Conservation (phyloP, 169 alveolate species). For the Plasmodium fragile region DNA sequence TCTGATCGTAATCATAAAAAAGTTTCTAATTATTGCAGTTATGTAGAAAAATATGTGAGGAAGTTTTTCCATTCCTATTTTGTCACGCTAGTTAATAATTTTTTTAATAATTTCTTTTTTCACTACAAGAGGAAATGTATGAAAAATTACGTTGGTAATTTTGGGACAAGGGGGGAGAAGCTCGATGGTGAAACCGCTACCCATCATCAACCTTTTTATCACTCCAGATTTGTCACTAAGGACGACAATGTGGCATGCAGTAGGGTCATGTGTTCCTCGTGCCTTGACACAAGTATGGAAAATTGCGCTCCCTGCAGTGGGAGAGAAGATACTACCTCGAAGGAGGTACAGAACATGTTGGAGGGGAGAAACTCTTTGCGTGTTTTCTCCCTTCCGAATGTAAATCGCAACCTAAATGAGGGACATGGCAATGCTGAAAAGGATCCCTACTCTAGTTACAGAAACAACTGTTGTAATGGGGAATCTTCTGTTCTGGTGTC, state of each 20-base stretch:
- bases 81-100: constrained; percentile 9
- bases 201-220: neutral
- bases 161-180: neutral
- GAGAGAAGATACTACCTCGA: neutral
- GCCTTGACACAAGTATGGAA: neutral
- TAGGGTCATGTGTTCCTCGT: neutral
- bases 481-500: neutral
- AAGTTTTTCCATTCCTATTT: constrained; percentile 10
- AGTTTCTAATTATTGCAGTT: neutral
- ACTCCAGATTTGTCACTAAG: neutral
- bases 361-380: neutral
- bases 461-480: neutral
- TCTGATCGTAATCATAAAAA: neutral
- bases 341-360: neutral
- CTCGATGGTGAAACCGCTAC: neutral
- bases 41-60: constrained; percentile 9
- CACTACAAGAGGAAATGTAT: neutral
- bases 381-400: neutral
- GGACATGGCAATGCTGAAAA: neutral
- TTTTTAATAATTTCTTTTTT: constrained; percentile 28
- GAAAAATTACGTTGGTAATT: neutral
- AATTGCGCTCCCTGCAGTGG: neutral
- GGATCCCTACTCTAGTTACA: neutral
- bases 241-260: neutral
- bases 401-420: neutral